Evolutionary conservation across 768 basidiomycete species (phyloP), one percentile per base, ranked within the genome.

Genomic region (Rhizopogon sp.): DNA sequence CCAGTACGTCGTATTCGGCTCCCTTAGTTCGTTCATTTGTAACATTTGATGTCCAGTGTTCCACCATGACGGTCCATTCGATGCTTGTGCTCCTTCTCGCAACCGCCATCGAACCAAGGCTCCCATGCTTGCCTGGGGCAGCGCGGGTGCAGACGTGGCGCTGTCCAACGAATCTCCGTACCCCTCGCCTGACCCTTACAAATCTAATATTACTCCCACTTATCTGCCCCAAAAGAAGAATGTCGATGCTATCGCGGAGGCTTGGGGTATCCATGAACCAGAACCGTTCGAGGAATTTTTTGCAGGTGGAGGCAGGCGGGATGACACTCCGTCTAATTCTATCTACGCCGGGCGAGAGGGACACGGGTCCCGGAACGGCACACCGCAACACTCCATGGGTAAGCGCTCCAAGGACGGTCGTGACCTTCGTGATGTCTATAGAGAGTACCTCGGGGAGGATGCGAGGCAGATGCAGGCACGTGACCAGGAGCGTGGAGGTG

Each of bases 261-360:
- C 92, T 1, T 93, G 92, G 92, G 92, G 92, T 39, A 91, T 90
- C 50, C 89, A 92, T 62, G 92, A 93, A 63, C 92, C 92, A 5
- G 92, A 94, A 65, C 92, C 92, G 6, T 93, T 80, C 62, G 91
- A 94, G 62, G 91, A 94, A 62, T 94, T 93, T 66, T 88, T 83
- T 58, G 90, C 90, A 22, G 92, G 89, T 17, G 87, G 88, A 43
- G 87, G 87, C 55, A 78, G 64, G 58, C 71, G 65, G 47, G 79
- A 76, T 28, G 68, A 70, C n/a, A 83, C 85, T 5, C 81, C 83
- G 11, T 72, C 84, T 37, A 83, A 79, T 63, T 87, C 87, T 39
- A 85, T 87, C 60, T 84, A 84, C 70, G 84, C 83, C 55, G 86
- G 85, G 43, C 78, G 73, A 56, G 84, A 86, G 50, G 70, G 77